These are phyloP conservation scores for Eryngium alpinum DNA, from an alignment of 140 eudicot genomes.

Conservation along the genomic window DNA sequence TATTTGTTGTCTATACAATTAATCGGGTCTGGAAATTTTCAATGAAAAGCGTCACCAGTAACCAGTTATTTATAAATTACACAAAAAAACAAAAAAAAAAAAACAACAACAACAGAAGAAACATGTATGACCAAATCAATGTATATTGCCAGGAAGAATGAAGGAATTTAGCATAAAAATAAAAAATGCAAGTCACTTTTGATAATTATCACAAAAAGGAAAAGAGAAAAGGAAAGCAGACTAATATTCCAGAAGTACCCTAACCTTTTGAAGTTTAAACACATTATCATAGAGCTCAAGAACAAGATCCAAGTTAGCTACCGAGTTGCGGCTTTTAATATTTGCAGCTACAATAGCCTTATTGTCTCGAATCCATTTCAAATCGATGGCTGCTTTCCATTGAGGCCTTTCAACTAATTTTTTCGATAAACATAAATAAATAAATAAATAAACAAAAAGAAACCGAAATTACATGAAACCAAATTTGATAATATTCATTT, in stretches of 20 bases:
- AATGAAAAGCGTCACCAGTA: background rate
- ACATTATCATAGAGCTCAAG: conserved; percentile 62
- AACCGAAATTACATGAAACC: too few species aligned
- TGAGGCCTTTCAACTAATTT: conserved; percentile 58
- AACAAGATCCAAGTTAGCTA: conserved; percentile 69
- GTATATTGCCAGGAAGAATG: background rate
- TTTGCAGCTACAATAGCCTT: conserved; percentile 59
- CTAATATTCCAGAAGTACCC: conserved; percentile 24
- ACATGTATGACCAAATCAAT: background rate
- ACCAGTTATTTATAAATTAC: background rate
- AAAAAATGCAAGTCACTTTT: background rate
- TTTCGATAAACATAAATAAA: too few species aligned
- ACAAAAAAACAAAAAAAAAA: too few species aligned
- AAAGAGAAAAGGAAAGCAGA: background rate
- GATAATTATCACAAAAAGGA: background rate
- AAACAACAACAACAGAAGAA: too few species aligned
- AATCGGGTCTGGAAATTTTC: background rate
- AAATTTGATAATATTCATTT: too few species aligned
- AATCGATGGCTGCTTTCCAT: conserved; percentile 94
- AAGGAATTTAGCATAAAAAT: background rate
- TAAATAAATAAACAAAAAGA: too few species aligned
- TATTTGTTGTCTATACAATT: background rate
- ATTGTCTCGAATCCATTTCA: conserved; percentile 82
- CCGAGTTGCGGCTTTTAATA: conserved; percentile 59
- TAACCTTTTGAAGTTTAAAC: conserved; percentile 74